Conservation (phyloP, 257 asterid species). For the Salvia rosmarinus region DNA sequence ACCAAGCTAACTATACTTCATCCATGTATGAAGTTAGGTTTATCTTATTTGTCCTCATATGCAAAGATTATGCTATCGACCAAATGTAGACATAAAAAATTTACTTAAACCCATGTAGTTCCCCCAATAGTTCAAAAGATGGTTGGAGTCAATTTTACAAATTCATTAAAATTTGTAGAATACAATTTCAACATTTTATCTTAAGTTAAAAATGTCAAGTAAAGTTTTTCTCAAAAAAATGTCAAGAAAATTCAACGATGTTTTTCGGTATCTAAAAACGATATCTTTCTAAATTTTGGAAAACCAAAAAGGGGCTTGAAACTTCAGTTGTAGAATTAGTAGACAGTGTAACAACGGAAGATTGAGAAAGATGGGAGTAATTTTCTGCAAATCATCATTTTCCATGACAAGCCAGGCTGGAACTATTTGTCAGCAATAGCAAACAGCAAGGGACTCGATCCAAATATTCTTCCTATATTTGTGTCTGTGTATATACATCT, state of each 20-base stretch:
- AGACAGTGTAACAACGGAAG: background rate
- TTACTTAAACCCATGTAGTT: background rate
- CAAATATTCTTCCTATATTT: background rate
- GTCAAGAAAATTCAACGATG: too few relatives aligned
- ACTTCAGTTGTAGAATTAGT: background rate
- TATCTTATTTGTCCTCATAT: background rate
- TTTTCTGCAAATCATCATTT: slow-evolving; percentile 1
- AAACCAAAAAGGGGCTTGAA: background rate
- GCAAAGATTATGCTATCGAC: background rate
- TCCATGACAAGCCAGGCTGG: background rate
- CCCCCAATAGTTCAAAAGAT: background rate
- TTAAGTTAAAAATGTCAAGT: background rate
- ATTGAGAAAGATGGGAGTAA: background rate
- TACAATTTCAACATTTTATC: background rate
- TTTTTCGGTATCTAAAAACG: too few relatives aligned
- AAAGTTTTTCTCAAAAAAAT: background rate
- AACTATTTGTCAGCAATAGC: background rate
- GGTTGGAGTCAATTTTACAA: background rate
- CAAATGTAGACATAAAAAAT: background rate
- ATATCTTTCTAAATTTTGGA: background rate
- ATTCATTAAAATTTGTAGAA: background rate
- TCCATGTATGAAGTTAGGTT: background rate
- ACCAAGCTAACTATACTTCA: background rate
- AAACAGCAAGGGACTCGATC: slow-evolving; percentile 6
- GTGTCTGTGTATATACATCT: background rate